phyloP scores from a whole-genome alignment of 345 rosid species.

The Populus alba region DNA sequence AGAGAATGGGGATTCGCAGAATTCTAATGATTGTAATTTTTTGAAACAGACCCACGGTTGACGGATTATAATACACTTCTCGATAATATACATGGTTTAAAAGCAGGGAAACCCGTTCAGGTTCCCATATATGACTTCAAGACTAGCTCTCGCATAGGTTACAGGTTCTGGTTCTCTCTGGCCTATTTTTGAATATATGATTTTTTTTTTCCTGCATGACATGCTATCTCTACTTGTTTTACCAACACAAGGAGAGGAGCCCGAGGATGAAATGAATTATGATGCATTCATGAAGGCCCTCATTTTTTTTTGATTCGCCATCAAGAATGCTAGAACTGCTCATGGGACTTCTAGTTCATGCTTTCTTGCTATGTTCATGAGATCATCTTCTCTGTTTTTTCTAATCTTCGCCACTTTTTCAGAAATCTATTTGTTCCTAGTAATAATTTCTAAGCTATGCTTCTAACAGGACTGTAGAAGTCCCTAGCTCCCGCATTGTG shows the following conservation, averaged over 20 bases:
- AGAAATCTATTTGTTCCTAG: no score
- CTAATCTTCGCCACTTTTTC: not conserved
- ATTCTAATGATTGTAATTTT: conserved; percentile 29
- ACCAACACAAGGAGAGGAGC: not conserved
- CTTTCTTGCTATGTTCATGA: not conserved
- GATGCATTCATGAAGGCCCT: not conserved
- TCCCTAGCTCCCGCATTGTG: conserved; percentile 88
- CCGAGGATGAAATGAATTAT: not conserved
- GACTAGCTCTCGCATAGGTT: conserved; percentile 82
- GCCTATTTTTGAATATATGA: conserved; percentile 5
- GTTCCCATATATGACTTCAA: conserved; percentile 96
- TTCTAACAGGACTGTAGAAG: conserved; percentile 71
- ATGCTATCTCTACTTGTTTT: conserved; percentile 6
- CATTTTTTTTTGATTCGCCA: not conserved
- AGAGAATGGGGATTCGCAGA: conserved; percentile 16
- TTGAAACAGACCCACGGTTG: conserved; percentile 85
- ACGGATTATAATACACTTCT: conserved; percentile 91
- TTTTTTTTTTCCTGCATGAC: not conserved
- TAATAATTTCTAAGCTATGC: not conserved
- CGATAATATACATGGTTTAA: conserved; percentile 73
- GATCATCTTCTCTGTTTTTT: not conserved
- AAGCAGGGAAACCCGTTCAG: conserved; percentile 80
- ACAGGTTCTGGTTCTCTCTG: conserved; percentile 50
- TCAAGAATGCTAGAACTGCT: not conserved
- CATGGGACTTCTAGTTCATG: not conserved